Base-by-base conservation (phyloP, 2,329 filamentous ascomycete species). In the Venturia oleaginea region DNA sequence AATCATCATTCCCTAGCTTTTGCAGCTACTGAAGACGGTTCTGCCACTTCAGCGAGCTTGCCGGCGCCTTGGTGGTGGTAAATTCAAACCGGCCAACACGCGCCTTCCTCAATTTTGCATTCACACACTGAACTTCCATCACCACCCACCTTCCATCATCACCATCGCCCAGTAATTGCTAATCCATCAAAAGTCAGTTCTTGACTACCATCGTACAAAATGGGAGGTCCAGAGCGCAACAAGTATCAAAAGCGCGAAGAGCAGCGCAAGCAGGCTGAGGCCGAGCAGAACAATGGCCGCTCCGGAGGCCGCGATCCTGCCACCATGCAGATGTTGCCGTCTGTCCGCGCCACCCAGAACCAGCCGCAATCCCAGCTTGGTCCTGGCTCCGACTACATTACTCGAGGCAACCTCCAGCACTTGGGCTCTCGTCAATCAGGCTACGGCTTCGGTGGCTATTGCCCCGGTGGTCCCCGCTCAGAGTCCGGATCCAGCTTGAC, bases 211-310 rank as follows among this genome's bases (percentile, higher is more conserved):
- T 34, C 51, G 30, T 57, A 34, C 51, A 34, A 22, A 57, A 57
- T 57, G 51, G 51, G 51, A 6, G 51, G 51, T 17, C 51, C 51
- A 19, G 27, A 57, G 5, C 51, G 27, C 19, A 32, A 57, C 15
- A 57, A 57, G 51, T 57, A 57, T 17, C 27, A 57, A 22, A 24
- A 51, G 51, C 51, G 51, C 30, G 51, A 57, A 10, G 51, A 57
- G 51, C 27, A n/a, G 3, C 51, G 30, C 30, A 32, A 57, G 30
- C 30, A 57, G 19, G 51, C 51, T 22, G 51, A 51, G 24, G 15
- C 46, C 24, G 46, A 57, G 19, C 22, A 51, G 22, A 27, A 13
- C 22, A 17, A 59, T 37, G 30, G 32, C 22, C 30, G 15, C 30
- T 59, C 55, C 55, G 30, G 19, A 27, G 48, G 55, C 15, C 32